These are phyloP conservation scores for Chimonanthus praecox DNA, from an alignment of 164 flowering plant genomes.

Conservation along the genomic window DNA sequence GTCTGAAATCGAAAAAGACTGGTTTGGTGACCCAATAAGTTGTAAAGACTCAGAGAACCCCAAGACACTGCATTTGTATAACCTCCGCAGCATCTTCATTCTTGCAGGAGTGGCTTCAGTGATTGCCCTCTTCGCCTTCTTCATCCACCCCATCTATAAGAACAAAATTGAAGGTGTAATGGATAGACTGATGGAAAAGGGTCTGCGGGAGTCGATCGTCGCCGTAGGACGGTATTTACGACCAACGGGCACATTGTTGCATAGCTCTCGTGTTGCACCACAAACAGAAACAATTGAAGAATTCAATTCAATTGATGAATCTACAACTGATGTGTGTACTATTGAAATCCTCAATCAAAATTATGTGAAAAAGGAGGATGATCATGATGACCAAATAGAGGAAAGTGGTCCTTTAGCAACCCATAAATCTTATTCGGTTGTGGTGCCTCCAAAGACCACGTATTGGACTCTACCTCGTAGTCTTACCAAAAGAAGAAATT, in stretches of 20 bases:
- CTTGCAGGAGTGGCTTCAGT: conserved; percentile 9
- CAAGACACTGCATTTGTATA: conserved; percentile 1
- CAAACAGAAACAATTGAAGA: neutral
- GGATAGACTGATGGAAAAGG: too few species aligned
- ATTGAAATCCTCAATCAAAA: neutral
- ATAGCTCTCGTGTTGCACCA: neutral
- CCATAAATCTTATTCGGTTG: neutral
- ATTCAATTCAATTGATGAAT: neutral
- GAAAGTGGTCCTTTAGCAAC: neutral
- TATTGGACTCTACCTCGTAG: too few species aligned
- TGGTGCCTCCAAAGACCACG: neutral
- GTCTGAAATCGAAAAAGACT: conserved; percentile 2
- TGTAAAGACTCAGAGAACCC: neutral
- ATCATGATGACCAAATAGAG: neutral
- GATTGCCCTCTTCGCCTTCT: conserved; percentile 4
- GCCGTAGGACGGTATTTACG: too few species aligned
- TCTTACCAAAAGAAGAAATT: neutral
- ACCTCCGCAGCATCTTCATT: conserved; percentile 12
- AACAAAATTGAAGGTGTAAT: neutral
- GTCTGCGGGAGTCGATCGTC: too few species aligned
- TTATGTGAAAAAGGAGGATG: neutral
- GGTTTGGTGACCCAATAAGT: conserved; percentile 8
- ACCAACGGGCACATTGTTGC: too few species aligned
- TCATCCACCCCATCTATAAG: neutral
- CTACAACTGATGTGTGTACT: neutral